Percentiles rank a stretch among this genome's conserved stretches.
These are phyloP conservation scores for Persicaria tinctoria DNA, from an alignment of 148 eudicot species.

Conservation along the genomic window DNA sequence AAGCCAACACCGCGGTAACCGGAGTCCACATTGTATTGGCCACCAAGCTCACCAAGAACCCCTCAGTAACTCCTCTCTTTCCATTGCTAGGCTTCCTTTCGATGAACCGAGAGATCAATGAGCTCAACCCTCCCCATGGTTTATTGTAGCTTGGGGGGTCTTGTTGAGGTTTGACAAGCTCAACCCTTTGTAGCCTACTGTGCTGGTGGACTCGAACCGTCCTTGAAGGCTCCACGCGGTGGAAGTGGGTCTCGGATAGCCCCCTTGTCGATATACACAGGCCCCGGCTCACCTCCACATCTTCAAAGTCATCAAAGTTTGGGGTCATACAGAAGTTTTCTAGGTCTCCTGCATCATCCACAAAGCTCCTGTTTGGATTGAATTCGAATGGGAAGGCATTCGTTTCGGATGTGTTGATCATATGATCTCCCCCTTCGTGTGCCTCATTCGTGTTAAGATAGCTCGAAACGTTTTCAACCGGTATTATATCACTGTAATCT, in stretches of 20 bases:
- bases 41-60: not conserved
- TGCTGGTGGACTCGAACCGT: constrained; percentile 49
- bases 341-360: constrained; percentile 28
- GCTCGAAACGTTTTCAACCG: not conserved
- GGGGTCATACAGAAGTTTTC: constrained; percentile 40
- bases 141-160: not conserved
- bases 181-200: not conserved
- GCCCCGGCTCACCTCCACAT: constrained; percentile 52
- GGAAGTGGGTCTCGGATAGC: constrained; percentile 56
- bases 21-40: constrained; percentile 10
- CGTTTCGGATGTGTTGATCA: not conserved
- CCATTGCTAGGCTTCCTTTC: constrained; percentile 1
- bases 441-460: not conserved
- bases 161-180: not conserved
- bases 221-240: constrained; percentile 57
- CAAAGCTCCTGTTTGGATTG: constrained; percentile 36
- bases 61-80: not conserved
- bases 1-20: not conserved
- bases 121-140: not conserved
- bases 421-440: not conserved
- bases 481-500: not conserved
- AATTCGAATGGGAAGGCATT: constrained; percentile 26
- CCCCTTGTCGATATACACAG: constrained; percentile 53
- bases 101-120: constrained; percentile 5
- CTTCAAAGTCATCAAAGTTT: constrained; percentile 46